A percentile compares a stretch with the other conserved stretches of the same genome.
phyloP scores from a whole-genome alignment of 305 asterid species.

The Plantago coronopus region DNA sequence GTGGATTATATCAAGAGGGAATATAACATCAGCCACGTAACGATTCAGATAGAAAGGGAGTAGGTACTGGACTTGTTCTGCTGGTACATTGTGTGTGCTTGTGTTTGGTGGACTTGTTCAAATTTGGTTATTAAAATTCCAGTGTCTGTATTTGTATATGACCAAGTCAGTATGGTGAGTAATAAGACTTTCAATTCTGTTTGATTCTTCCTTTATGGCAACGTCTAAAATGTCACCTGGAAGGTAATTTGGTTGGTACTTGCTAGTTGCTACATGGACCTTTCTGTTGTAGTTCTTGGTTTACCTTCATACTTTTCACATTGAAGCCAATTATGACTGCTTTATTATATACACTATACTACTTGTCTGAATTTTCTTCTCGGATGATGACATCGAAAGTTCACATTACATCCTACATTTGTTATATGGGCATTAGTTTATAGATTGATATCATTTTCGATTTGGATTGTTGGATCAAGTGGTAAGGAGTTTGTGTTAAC shows the following conservation, averaged over 20 bases:
- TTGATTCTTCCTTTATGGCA: not conserved
- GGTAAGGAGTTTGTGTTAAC: no score
- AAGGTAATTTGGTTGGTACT: not conserved
- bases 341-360: no score
- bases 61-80: slow-evolving; percentile 15
- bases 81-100: not conserved
- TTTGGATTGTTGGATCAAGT: no score
- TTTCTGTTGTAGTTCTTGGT: no score
- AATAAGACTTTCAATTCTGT: not conserved
- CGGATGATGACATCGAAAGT: no score
- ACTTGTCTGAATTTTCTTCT: no score
- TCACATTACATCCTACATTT: no score
- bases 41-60: slow-evolving; percentile 80
- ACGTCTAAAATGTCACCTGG: not conserved
- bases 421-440: no score
- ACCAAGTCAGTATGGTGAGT: not conserved
- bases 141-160: slow-evolving; percentile 6
- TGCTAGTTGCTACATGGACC: no score
- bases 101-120: slow-evolving; percentile 6
- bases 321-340: no score
- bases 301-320: no score
- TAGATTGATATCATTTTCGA: no score
- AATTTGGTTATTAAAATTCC: slow-evolving; percentile 5
- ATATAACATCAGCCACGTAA: slow-evolving; percentile 80
- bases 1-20: slow-evolving; percentile 68